Evolutionary conservation across 495 filamentous ascomycete species (phyloP).

Genomic region (Ascodesmis nigricans): DNA sequence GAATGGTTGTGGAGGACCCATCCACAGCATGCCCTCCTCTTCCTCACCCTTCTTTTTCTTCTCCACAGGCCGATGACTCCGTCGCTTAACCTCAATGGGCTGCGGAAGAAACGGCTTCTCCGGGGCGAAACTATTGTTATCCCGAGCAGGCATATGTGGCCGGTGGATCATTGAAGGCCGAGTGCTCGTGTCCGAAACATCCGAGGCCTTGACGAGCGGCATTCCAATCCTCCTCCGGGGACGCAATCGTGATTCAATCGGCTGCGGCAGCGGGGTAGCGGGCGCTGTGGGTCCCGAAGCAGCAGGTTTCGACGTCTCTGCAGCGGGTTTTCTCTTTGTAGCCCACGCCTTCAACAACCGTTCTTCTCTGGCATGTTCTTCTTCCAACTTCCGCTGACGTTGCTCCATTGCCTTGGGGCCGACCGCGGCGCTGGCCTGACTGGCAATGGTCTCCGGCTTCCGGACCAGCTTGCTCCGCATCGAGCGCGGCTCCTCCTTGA

Average conservation of each 20-base stretch:
- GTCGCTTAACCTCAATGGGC: slow-evolving; percentile 17
- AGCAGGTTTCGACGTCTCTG: background rate
- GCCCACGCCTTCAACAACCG: slow-evolving; percentile 16
- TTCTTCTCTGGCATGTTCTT: slow-evolving; percentile 17
- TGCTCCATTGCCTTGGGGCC: slow-evolving; percentile 10
- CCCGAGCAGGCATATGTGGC: slow-evolving; percentile 14
- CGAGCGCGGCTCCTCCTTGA: slow-evolving; percentile 11
- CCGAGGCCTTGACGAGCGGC: slow-evolving; percentile 14
- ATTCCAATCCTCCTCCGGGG: slow-evolving; percentile 19
- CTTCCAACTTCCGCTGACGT: slow-evolving; percentile 11
- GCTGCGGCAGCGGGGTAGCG: slow-evolving; percentile 1
- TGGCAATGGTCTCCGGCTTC: slow-evolving; percentile 18
- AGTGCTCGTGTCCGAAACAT: slow-evolving; percentile 14
- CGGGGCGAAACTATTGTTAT: slow-evolving; percentile 14
- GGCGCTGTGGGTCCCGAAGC: background rate
- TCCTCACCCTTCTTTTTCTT: slow-evolving; percentile 10
- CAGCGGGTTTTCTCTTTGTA: slow-evolving; percentile 12
- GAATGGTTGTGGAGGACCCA: slow-evolving; percentile 17
- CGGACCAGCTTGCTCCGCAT: slow-evolving; percentile 18
- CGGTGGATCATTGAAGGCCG: slow-evolving; percentile 17
- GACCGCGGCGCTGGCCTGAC: slow-evolving; percentile 12
- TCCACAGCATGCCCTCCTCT: slow-evolving; percentile 11
- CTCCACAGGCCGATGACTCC: slow-evolving; percentile 14
- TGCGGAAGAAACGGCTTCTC: slow-evolving; percentile 18
- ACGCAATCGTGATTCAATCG: slow-evolving; percentile 4